Evolutionary conservation across 805 yeast genomes (phyloP).

Genomic region (Candida montana): DNA sequence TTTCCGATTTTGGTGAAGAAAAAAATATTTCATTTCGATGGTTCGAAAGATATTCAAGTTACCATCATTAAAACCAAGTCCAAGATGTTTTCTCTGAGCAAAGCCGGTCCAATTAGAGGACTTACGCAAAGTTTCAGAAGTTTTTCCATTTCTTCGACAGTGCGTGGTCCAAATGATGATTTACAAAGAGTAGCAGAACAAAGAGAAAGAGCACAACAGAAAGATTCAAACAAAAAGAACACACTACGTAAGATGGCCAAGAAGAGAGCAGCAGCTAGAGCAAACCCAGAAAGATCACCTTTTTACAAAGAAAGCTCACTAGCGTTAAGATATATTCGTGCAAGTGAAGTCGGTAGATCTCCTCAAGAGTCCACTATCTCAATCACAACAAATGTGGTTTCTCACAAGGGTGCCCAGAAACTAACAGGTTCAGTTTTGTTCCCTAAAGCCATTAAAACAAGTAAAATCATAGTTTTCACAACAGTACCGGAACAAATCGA

Average conservation of each 20-base stretch:
- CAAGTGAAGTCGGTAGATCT: conserved; percentile 87
- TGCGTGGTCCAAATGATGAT: conserved; percentile 24
- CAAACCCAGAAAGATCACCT: conserved; percentile 45
- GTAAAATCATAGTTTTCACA: conserved; percentile 66
- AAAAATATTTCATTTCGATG: not conserved
- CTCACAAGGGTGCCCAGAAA: conserved; percentile 74
- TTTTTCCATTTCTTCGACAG: conserved; percentile 12
- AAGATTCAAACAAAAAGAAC: conserved; percentile 26
- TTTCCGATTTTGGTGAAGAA: not conserved
- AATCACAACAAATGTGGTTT: conserved; percentile 56
- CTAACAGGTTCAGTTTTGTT: conserved; percentile 65
- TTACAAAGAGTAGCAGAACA: conserved; percentile 25
- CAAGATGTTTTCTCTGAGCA: conserved; percentile 2
- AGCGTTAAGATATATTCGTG: conserved; percentile 77
- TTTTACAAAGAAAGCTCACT: conserved; percentile 64
- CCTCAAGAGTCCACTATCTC: conserved; percentile 64
- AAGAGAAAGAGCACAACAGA: conserved; percentile 23
- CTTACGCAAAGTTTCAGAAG: conserved; percentile 5
- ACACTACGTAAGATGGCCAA: conserved; percentile 33
- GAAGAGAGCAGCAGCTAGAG: conserved; percentile 34
- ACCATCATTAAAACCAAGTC: too few species aligned
- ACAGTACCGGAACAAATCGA: conserved; percentile 45
- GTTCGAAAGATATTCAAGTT: too few species aligned
- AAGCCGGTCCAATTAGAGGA: not conserved
- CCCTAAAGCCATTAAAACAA: conserved; percentile 66